Conservation (phyloP, 768 basidiomycete genomes). For the Pisolithus tinctorius region DNA sequence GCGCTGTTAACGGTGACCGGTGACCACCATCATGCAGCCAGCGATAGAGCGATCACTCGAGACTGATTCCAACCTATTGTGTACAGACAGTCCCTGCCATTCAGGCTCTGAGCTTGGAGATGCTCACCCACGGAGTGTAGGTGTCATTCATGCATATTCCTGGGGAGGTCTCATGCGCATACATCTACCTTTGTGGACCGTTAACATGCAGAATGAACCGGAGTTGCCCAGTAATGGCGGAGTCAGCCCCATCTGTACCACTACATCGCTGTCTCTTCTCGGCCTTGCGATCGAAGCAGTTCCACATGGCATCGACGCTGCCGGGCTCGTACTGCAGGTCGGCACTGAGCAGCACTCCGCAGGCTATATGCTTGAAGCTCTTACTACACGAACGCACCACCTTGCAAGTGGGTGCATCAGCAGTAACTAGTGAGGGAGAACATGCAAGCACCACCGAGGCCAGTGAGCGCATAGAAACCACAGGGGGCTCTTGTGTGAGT, state of each 20-base stretch:
- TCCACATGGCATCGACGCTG: neutral
- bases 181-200: neutral
- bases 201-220: neutral
- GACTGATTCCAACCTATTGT: too few species aligned
- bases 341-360: neutral
- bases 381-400: too few species aligned
- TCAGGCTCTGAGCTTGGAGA: too few species aligned
- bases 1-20: too few species aligned
- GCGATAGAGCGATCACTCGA: too few species aligned
- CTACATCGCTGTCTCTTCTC: neutral
- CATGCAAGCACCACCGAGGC: neutral
- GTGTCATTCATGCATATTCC: neutral
- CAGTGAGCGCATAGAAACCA: neutral
- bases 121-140: neutral
- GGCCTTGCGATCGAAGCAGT: neutral
- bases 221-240: neutral
- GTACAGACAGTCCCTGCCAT: too few species aligned
- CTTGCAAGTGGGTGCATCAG: too few species aligned
- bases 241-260: neutral
- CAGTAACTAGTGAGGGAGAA: too few species aligned
- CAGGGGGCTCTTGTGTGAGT: neutral
- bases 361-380: neutral
- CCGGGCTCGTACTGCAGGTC: neutral
- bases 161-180: neutral
- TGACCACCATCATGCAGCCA: too few species aligned